phyloP scores from a whole-genome alignment of 176 grass and related monocot species.

The Oryza australiensis region DNA sequence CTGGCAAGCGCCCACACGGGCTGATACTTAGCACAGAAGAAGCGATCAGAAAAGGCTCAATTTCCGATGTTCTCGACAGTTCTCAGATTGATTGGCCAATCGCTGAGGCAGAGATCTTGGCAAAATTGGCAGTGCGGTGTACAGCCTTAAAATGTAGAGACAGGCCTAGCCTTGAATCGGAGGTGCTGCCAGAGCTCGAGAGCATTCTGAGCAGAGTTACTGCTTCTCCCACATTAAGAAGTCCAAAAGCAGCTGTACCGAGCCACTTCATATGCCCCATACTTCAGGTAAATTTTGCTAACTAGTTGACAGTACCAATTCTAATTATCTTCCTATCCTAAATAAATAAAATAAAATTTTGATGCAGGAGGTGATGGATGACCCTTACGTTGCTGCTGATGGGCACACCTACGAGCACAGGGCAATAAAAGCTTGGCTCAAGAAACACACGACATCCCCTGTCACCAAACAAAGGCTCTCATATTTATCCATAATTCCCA shows the following conservation, averaged over 20 bases:
- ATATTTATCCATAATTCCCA: conserved; percentile 65
- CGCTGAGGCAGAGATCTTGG: conserved; percentile 66
- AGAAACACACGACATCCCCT: conserved; percentile 64
- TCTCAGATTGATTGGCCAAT: conserved; percentile 69
- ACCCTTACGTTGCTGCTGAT: conserved; percentile 83
- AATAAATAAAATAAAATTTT: not conserved
- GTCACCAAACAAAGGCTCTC: conserved; percentile 56
- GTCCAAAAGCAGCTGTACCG: conserved; percentile 36
- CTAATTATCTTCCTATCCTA: not conserved
- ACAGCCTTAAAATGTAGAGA: conserved; percentile 68
- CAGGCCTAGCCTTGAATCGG: conserved; percentile 64
- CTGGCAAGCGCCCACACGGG: conserved; percentile 62
- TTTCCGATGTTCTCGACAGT: conserved; percentile 50
- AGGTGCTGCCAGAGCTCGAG: conserved; percentile 77
- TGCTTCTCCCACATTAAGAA: conserved; percentile 36
- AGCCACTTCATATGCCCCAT: conserved; percentile 87
- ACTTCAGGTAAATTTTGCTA: conserved; percentile 54
- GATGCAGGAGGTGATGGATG: conserved; percentile 74
- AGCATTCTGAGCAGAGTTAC: conserved; percentile 57
- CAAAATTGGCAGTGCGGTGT: conserved; percentile 67
- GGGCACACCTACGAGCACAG: conserved; percentile 85
- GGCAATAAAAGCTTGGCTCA: conserved; percentile 81
- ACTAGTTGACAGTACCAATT: not conserved
- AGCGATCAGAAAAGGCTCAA: conserved; percentile 43
- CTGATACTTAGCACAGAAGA: conserved; percentile 51